phyloP scores from a whole-genome alignment of 331 rosid species.

The Pyracantha coccinea region DNA sequence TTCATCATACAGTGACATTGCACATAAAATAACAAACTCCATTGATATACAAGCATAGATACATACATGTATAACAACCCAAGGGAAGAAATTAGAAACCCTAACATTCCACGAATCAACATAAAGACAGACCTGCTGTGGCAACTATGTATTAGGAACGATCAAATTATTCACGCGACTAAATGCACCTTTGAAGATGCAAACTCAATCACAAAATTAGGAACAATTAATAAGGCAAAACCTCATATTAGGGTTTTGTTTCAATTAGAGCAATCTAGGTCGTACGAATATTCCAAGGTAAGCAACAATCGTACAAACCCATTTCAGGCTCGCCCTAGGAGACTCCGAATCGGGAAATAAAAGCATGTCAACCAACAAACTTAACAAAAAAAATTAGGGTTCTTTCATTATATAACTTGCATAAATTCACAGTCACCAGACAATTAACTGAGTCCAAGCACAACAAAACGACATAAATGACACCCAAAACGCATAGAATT shows the following conservation, averaged over 20 bases:
- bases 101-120: conserved; percentile 33
- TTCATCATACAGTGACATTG: conserved; percentile 8
- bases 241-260: conserved; percentile 51
- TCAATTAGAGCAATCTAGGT: neutral
- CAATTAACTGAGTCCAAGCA: conserved; percentile 5
- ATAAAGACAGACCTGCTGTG: neutral
- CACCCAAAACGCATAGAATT: conserved; percentile 21
- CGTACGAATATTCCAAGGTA: conserved; percentile 7
- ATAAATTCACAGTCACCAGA: conserved; percentile 26
- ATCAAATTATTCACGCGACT: conserved; percentile 7
- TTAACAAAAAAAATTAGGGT: conserved; percentile 37
- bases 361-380: conserved; percentile 14
- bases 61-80: neutral
- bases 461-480: conserved; percentile 13
- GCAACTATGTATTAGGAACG: conserved; percentile 16
- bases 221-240: conserved; percentile 9
- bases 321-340: conserved; percentile 2
- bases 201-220: conserved; percentile 4
- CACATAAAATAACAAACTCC: conserved; percentile 60
- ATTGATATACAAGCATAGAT: neutral
- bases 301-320: conserved; percentile 17
- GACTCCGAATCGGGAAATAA: conserved; percentile 13
- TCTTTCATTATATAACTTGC: neutral
- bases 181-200: conserved; percentile 15
- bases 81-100: conserved; percentile 31